A percentile compares a stretch with the other conserved stretches of the same genome.
Conservation (phyloP, 306 rosid genomes). For the Prunus davidiana region DNA sequence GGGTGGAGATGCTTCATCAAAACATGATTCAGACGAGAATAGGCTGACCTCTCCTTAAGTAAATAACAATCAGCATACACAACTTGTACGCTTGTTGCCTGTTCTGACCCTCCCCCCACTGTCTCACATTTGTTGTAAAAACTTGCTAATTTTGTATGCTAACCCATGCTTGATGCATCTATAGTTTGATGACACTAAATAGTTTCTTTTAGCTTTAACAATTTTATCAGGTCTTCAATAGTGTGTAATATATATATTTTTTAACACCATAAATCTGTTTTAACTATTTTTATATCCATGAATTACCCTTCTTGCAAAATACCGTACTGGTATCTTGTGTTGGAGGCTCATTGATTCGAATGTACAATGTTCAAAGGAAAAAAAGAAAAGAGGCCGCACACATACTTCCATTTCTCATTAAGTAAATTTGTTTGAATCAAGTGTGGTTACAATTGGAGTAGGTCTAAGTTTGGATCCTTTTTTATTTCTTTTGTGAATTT, state of each 20-base stretch:
- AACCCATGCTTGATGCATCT: slow-evolving; percentile 3
- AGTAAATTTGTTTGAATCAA: no score
- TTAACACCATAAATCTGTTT: not conserved
- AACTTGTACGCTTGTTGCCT: not conserved
- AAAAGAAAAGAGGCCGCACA: no score
- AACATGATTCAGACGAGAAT: slow-evolving; percentile 82
- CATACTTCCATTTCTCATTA: no score
- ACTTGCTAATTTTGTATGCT: not conserved
- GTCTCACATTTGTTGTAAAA: not conserved
- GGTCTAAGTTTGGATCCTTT: no score
- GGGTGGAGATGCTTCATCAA: slow-evolving; percentile 80
- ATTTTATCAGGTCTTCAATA: not conserved
- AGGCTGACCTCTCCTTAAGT: slow-evolving; percentile 66
- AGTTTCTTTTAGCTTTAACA: not conserved
- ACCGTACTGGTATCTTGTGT: no score
- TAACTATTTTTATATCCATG: no score
- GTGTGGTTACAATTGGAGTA: no score
- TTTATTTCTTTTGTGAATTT: no score
- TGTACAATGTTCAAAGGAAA: no score
- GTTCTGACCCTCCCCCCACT: not conserved
- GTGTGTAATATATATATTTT: not conserved
- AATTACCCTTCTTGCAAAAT: no score
- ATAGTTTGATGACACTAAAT: not conserved
- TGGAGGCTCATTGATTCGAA: no score
- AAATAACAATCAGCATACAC: slow-evolving; percentile 30